Evolutionary conservation across 805 yeast species (phyloP).

Genomic region (Candida coquimbonensis): DNA sequence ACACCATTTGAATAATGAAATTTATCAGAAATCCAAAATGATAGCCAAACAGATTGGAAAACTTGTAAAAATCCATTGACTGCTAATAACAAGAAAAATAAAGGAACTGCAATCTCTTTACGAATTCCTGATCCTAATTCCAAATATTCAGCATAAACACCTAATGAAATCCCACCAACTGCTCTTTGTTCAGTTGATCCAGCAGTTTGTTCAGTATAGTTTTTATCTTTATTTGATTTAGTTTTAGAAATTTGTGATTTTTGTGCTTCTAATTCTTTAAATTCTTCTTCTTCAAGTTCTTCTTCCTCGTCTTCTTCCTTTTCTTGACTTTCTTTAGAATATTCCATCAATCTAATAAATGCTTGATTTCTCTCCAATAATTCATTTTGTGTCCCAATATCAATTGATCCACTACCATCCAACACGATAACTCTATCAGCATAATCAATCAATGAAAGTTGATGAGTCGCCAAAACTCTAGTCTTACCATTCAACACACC

Average conservation of each 20-base stretch:
- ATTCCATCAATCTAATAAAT: conserved; percentile 47
- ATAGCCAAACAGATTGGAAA: conserved; percentile 65
- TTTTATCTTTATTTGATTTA: conserved; percentile 11
- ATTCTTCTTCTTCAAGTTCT: conserved; percentile 22
- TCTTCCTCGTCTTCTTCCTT: conserved; percentile 22
- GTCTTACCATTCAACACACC: conserved; percentile 55
- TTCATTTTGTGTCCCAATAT: conserved; percentile 54
- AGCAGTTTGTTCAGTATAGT: neutral
- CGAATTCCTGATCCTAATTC: conserved; percentile 40
- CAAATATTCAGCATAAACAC: conserved; percentile 36
- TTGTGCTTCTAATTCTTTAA: conserved; percentile 18
- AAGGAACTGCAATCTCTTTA: conserved; percentile 24
- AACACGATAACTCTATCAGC: conserved; percentile 69
- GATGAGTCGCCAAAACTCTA: conserved; percentile 78
- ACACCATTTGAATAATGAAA: conserved; percentile 39
- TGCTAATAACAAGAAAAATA: conserved; percentile 17
- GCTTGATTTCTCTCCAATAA: conserved; percentile 36
- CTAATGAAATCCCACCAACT: conserved; percentile 12
- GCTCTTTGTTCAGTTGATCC: conserved; percentile 16
- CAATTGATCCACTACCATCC: conserved; percentile 54
- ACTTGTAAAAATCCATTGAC: conserved; percentile 43
- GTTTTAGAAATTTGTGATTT: conserved; percentile 17
- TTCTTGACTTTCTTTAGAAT: conserved; percentile 28
- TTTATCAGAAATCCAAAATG: conserved; percentile 62
- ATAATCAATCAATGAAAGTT: conserved; percentile 57